phyloP scores from a whole-genome alignment of 257 asterid species.

The Echium plantagineum region DNA sequence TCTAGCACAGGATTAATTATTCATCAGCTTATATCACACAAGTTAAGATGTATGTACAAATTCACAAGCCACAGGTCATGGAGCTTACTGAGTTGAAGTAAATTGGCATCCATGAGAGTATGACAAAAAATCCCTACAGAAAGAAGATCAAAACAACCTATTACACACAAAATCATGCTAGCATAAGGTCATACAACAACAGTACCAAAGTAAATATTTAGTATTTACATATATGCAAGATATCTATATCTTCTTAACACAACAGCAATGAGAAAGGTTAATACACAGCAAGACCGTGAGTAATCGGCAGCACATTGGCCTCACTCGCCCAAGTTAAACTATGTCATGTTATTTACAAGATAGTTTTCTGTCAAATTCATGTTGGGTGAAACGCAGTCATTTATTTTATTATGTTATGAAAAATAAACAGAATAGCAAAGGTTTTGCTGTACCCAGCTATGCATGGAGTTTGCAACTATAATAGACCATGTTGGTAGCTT shows the following conservation, averaged over 20 bases:
- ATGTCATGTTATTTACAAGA: no score
- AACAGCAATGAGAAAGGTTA: not conserved
- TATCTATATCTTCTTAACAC: no score
- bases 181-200: not conserved
- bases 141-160: slow-evolving; percentile 9
- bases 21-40: slow-evolving; percentile 8
- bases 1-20: slow-evolving; percentile 31
- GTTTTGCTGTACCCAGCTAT: slow-evolving; percentile 72
- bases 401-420: not conserved
- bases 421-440: not conserved
- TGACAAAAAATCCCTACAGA: slow-evolving; percentile 85
- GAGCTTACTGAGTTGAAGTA: slow-evolving; percentile 73
- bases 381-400: not conserved
- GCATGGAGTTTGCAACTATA: slow-evolving; percentile 92
- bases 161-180: not conserved
- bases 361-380: not conserved
- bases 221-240: not conserved
- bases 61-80: not conserved
- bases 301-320: not conserved
- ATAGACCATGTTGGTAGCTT: slow-evolving; percentile 94
- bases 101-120: slow-evolving; percentile 98
- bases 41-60: not conserved
- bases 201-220: not conserved
- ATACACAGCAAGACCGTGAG: not conserved
- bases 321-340: not conserved